These are phyloP conservation scores for Aspergillus brunneoviolaceus DNA, from an alignment of 2,329 filamentous ascomycete species.

Conservation along the genomic window DNA sequence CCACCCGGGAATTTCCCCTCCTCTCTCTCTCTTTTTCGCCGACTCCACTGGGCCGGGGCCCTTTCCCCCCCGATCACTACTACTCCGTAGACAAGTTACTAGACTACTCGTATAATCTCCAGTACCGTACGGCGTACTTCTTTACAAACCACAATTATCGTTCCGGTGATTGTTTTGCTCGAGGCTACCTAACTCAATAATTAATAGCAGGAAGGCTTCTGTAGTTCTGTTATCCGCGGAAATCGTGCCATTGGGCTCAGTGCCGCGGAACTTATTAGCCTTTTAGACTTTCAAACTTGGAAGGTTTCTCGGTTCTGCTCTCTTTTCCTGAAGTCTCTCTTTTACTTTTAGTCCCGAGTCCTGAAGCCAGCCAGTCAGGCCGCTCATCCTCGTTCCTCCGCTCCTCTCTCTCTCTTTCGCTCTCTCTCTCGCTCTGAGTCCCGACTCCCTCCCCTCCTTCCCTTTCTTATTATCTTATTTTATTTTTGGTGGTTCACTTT, in stretches of 20 bases:
- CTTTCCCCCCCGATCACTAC: not conserved
- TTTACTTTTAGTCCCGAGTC: no score
- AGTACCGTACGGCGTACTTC: not conserved
- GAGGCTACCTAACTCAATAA: not conserved
- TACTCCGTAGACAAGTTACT: no score
- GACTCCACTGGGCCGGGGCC: not conserved
- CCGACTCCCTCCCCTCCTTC: not conserved
- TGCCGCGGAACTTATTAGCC: not conserved
- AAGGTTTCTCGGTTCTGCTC: no score
- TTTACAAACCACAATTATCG: no score
- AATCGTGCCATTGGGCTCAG: not conserved
- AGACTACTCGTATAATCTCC: not conserved
- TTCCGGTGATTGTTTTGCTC: no score
- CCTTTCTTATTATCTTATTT: not conserved
- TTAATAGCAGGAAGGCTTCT: no score
- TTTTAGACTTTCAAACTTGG: no score
- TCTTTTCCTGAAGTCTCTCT: no score
- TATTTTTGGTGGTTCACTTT: not conserved
- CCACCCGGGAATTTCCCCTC: not conserved
- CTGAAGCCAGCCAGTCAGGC: no score
- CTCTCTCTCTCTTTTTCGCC: not conserved
- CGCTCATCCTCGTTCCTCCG: not conserved
- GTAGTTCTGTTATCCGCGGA: no score
- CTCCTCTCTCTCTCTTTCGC: constrained; percentile 1
- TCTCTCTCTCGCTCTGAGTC: not conserved